A percentile compares a stretch with the other conserved stretches of the same genome.
Evolutionary conservation across 495 filamentous ascomycete species (phyloP).

Genomic region (Hyphodiscus hymeniophilus): DNA sequence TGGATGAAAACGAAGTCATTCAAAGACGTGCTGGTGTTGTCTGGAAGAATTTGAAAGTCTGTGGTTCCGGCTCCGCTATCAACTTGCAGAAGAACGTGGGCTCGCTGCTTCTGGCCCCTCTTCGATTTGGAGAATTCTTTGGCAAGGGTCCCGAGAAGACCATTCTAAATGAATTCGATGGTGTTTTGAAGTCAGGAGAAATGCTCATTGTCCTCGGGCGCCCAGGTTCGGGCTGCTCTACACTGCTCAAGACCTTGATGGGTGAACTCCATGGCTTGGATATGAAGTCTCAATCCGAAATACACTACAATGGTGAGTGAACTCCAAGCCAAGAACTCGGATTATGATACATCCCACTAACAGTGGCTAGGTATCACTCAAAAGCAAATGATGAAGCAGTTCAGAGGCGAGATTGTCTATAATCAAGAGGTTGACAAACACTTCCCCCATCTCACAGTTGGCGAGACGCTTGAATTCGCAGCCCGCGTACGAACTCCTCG

Average conservation of each 20-base stretch:
- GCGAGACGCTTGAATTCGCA: conserved; percentile 68
- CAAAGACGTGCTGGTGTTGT: conserved; percentile 32
- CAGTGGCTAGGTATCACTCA: conserved; percentile 31
- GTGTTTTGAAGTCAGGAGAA: conserved; percentile 65
- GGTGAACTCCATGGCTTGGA: conserved; percentile 36
- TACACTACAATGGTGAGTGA: conserved; percentile 36
- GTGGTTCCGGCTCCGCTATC: conserved; percentile 39
- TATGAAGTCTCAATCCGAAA: conserved; percentile 21
- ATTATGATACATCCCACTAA: no score
- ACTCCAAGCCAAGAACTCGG: no score
- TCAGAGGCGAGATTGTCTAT: conserved; percentile 72
- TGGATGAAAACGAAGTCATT: conserved; percentile 20
- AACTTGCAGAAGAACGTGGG: conserved; percentile 33
- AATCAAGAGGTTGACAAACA: conserved; percentile 71
- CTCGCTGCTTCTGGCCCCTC: conserved; percentile 22
- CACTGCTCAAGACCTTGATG: conserved; percentile 21
- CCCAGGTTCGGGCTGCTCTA: conserved; percentile 52
- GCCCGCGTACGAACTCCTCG: conserved; percentile 55
- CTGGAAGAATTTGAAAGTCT: conserved; percentile 39
- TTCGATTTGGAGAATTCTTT: conserved; percentile 19
- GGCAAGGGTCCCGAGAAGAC: conserved; percentile 50
- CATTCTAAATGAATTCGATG: conserved; percentile 67
- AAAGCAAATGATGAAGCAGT: conserved; percentile 54
- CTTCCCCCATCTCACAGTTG: conserved; percentile 73
- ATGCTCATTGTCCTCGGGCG: conserved; percentile 75